Evolutionary conservation across 257 asterid species (phyloP), one percentile per base, ranked within the genome.

Genomic region (Ilex asprella): DNA sequence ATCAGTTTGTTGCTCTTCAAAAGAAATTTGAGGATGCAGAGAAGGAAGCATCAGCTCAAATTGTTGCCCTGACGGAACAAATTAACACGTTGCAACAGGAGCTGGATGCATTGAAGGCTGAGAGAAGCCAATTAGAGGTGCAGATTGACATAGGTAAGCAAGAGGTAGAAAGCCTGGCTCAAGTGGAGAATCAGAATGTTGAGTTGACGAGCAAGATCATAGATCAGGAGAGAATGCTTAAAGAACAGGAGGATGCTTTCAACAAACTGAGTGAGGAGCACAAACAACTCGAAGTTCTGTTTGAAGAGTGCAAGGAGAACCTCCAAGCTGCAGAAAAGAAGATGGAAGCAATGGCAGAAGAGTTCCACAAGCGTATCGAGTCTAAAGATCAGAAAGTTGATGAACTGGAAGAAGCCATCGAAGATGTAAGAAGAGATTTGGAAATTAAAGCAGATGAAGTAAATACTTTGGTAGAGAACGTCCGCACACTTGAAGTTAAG

Each of bases 381-480:
- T 54, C 66, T 16, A 83, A 76, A 75, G 66, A 59, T 66, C 78
- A 76, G 62, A 85, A 82, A 62, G 67, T 85, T 59, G 30, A 71
- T 52, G 84, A 78, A 72, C 70, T 89, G 77, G 91, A 89, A 56
- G 86, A 67, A 55, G 59, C 54, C 16, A 75, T 81, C 12, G 97
- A 86, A 31, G 95, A 83, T 31, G 78, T 89, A 59, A 81, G 68
- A 72, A 66, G 77, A 35, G 95, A 89, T 31, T 68, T 86, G 53
- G 99, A 89, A 78, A 93, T 93, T 91, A 93, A 86, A 77, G 86
- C 10, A 31, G 99, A 93, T 53, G 97, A 89, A 65, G 60, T 82
- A 30, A 70, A 75, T 51, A 72, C 86, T 39, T 51, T 89, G 76
- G 59, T 60, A 57, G 95, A 89, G 65, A 83, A 82, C 57, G 79